A percentile compares a stretch with the other conserved stretches of the same genome.
phyloP scores from a whole-genome alignment of 2,329 filamentous ascomycete species.

The Pseudogymnoascus verrucosus region DNA sequence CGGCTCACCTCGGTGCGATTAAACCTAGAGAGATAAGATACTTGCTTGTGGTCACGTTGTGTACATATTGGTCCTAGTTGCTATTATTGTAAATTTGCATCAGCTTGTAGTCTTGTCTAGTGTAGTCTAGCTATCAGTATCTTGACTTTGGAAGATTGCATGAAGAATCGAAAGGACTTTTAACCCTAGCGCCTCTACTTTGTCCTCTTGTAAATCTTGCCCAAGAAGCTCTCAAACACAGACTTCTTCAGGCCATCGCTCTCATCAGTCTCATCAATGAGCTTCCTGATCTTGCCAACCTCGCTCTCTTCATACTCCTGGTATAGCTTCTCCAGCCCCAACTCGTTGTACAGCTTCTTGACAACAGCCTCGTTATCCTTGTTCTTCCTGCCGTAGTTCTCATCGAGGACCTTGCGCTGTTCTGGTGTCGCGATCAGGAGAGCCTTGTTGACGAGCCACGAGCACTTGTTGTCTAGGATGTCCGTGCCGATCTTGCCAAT shows the following conservation, averaged over 20 bases:
- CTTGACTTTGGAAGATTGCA: background rate
- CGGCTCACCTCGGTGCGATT: background rate
- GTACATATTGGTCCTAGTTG: background rate
- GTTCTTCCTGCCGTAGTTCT: conserved; percentile 93
- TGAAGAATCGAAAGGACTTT: background rate
- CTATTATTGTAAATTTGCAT: background rate
- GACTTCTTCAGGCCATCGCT: conserved; percentile 80
- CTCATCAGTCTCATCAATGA: conserved; percentile 79
- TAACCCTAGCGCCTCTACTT: conserved; percentile 52
- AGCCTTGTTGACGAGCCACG: conserved; percentile 95
- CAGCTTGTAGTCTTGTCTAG: background rate
- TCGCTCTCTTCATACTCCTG: conserved; percentile 82
- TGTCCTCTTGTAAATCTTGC: conserved; percentile 97
- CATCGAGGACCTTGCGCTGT: conserved; percentile 80
- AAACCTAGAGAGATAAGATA: background rate
- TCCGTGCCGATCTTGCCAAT: conserved; percentile 99
- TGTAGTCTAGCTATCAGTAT: background rate
- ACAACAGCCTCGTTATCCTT: conserved; percentile 71
- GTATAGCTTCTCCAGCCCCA: conserved; percentile 77
- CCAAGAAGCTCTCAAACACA: conserved; percentile 81
- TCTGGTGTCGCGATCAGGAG: conserved; percentile 71
- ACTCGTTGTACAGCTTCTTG: conserved; percentile 81
- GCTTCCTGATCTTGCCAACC: conserved; percentile 65
- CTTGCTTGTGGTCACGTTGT: background rate
- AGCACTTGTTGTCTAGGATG: conserved; percentile 99